phyloP scores from a whole-genome alignment of 768 basidiomycete species.

The Nidularia pulvinata region DNA sequence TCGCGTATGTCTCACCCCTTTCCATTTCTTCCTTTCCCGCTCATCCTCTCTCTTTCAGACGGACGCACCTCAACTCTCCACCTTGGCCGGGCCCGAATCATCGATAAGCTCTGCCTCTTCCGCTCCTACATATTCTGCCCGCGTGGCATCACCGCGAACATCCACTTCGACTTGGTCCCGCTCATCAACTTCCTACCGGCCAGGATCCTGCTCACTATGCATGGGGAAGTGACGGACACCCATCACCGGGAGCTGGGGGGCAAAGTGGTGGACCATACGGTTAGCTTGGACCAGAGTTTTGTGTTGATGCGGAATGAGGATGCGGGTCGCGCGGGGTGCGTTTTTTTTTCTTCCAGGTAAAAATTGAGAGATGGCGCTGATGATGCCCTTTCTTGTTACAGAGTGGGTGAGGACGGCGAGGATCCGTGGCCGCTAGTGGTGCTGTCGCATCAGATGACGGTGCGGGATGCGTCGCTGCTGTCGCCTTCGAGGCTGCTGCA shows the following conservation, averaged over 20 bases:
- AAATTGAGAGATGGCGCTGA: no score
- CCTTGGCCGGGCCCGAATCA: constrained; percentile 11
- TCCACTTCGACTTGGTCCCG: constrained; percentile 19
- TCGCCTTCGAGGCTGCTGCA: constrained; percentile 6
- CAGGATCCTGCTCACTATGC: constrained; percentile 19
- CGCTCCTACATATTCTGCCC: constrained; percentile 19
- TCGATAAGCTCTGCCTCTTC: constrained; percentile 6
- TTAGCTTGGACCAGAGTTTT: constrained; percentile 25
- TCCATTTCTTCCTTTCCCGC: no score
- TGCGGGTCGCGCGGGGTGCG: constrained; percentile 6
- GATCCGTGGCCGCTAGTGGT: constrained; percentile 21
- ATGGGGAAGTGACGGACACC: constrained; percentile 17
- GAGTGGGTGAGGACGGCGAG: neutral
- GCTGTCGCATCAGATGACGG: constrained; percentile 25
- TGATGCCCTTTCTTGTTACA: no score
- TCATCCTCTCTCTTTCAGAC: constrained; percentile 6
- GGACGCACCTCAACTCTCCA: constrained; percentile 2
- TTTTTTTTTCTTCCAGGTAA: neutral
- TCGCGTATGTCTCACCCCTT: no score
- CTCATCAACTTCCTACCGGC: constrained; percentile 4
- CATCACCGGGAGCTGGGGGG: constrained; percentile 2
- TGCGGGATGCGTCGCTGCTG: constrained; percentile 13
- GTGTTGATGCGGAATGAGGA: constrained; percentile 13
- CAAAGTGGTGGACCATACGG: constrained; percentile 8
- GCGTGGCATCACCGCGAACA: constrained; percentile 5